Evolutionary conservation across 495 filamentous ascomycete species (phyloP), one percentile per base, ranked within the genome.

Genomic region (Aspergillus cavernicola): DNA sequence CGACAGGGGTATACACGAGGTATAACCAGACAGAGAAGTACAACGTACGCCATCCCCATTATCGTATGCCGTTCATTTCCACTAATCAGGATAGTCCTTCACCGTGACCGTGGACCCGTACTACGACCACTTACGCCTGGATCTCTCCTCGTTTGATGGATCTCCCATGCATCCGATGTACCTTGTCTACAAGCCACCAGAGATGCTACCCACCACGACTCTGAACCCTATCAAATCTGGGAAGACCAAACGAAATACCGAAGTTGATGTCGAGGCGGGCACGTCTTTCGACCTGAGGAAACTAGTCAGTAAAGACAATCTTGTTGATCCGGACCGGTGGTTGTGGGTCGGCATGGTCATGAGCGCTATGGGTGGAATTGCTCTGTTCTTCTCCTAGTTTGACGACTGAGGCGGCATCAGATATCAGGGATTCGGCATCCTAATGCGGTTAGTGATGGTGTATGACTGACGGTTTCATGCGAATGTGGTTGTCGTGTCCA

Each of bases 121-220:
- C 65, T 79, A 82, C 59, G 73, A 78, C 26, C 70, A 83, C 56
- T 70, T 72, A 48, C 82, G 88, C 22, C 81, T 92, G 15, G 80
- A 89, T 57, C 74, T 92, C 19, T 83, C 76, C 59, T 62, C 73
- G 49, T 83, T 79, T 50, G 84, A 88, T 62, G 87, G 86, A 43
- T 66, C 80, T 1, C 85, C 85, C 22, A 73, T 89, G 70, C 80
- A 87, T 43, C 86, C 87, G 5, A 81, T 92, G 80, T 92, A 85
- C 63, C 76, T 90, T 42, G 81, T 77, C 59, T 84, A 81, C 60
- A 76, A 65, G 9, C 84, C 86, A 7, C 88, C 88, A 1, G 72
- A 83, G 62, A 92, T 92, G 86, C 80, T 90, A 7, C 87, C 88
- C 3, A 88, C 87, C 3, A 67, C 71, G 31, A 88, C 83, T 0